Evolutionary conservation across 2,329 filamentous ascomycete species (phyloP).

Genomic region (Pochonia chlamydosporia): DNA sequence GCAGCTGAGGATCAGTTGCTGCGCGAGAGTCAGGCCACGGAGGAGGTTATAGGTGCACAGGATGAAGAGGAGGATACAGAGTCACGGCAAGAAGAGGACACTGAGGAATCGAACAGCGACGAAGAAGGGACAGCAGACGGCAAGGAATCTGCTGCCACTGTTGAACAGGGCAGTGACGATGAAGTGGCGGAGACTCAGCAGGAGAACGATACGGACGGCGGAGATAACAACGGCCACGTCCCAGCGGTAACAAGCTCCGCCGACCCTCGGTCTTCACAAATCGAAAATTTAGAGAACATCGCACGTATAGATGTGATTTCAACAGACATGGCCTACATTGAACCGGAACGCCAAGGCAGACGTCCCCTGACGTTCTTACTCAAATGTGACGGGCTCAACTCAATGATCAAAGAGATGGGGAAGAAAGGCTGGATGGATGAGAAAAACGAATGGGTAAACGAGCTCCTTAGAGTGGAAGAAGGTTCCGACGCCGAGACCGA

Average conservation of each 20-base stretch:
- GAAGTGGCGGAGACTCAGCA: neutral
- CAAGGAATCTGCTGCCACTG: neutral
- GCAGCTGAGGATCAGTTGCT: neutral
- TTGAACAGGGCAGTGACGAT: neutral
- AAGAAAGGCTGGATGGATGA: constrained; percentile 2
- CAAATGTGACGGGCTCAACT: neutral
- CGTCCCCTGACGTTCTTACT: neutral
- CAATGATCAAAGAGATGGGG: constrained; percentile 2
- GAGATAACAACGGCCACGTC: neutral
- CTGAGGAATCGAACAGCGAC: neutral
- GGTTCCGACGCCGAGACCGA: neutral
- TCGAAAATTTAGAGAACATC: neutral
- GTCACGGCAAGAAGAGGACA: neutral
- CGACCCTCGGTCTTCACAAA: neutral
- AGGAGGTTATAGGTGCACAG: neutral
- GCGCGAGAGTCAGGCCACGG: neutral
- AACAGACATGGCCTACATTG: constrained; percentile 4
- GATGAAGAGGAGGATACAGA: neutral
- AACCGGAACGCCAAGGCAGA: constrained; percentile 3
- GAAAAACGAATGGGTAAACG: constrained; percentile 2
- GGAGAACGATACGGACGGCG: neutral
- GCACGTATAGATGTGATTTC: neutral
- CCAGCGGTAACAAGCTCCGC: neutral
- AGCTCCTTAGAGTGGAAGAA: neutral
- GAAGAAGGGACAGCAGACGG: neutral